Evolutionary conservation across 2,329 filamentous ascomycete species (phyloP), one percentile per base, ranked within the genome.

Genomic region (Neonectria punicea): DNA sequence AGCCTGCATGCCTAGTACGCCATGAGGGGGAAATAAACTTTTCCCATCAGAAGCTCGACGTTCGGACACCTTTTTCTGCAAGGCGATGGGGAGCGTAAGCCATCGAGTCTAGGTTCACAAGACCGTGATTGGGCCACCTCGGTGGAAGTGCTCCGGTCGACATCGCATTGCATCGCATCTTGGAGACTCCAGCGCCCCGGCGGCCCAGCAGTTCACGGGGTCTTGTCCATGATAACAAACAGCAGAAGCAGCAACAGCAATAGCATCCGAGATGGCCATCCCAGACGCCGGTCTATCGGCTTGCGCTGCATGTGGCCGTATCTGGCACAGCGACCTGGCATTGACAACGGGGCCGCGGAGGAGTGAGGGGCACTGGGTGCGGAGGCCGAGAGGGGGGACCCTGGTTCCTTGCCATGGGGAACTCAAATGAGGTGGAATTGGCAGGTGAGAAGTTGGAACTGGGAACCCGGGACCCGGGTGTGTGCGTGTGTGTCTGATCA

Each of bases 21-120:
- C 60, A 59, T 59, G 63, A 70, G 69, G 71, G 70, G 70, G 59
- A 67, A 73, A 71, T 73, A 74, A 32, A 73, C 71, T 73, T 74
- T 73, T 49, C 41, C 43, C 59, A 65, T 63, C 64, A 50, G 65
- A 62, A 61, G 63, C 61, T 44, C 69, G 62, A 67, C 41, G 58
- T 72, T 64, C 58, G 47, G 39, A 54, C 25, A 44, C 44, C 54
- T 53, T 43, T 59, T 49, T 60, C 55, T 39, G 36, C 55, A 44
- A 46, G 55, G 46, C 22, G 32, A 41, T 43, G 51, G 51, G 51
- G 49, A 14, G 25, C 18, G 46, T 22, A 30, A 43, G 22, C 32
- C 50, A 8, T 25, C 18, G 13, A 39, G 13, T n/a, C 30, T 58
- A 22, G 47, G 41, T 50, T 50, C 16, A 34, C 13, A 44, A 28